phyloP scores from a whole-genome alignment of 305 asterid genomes.

The Fraxinus angustifolia region DNA sequence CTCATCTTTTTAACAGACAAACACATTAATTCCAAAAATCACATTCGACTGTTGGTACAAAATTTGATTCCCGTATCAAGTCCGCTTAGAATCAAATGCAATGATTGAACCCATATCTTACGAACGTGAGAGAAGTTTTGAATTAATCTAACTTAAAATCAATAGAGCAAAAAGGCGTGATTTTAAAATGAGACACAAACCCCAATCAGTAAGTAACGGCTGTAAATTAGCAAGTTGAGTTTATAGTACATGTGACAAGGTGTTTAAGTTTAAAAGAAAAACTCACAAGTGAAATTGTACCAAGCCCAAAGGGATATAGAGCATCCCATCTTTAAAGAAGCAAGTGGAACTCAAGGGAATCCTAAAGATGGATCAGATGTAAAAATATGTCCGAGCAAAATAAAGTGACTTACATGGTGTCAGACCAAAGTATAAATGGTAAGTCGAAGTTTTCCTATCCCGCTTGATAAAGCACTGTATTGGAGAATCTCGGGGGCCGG shows the following conservation, averaged over 20 bases:
- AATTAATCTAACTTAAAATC: background rate
- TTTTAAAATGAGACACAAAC: background rate
- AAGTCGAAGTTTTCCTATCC: conserved; percentile 60
- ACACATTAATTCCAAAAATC: background rate
- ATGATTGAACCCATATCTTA: background rate
- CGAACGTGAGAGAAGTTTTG: background rate
- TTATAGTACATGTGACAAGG: background rate
- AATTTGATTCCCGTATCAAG: background rate
- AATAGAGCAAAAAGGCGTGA: background rate
- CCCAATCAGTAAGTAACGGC: background rate
- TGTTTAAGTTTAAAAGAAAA: background rate
- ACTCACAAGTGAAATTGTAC: background rate
- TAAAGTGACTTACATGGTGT: conserved; percentile 59
- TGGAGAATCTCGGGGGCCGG: conserved; percentile 73
- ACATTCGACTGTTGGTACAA: background rate
- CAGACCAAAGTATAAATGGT: conserved; percentile 57
- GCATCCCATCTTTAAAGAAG: background rate
- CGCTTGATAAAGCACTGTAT: conserved; percentile 78
- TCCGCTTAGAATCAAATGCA: background rate
- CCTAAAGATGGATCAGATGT: background rate
- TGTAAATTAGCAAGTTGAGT: background rate
- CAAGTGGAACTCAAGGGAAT: background rate
- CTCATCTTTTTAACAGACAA: background rate
- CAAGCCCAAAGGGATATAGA: background rate
- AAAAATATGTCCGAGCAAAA: background rate